These are phyloP conservation scores for Caloboletus firmus DNA, from an alignment of 1,284 basidiomycete species.

Conservation along the genomic window DNA sequence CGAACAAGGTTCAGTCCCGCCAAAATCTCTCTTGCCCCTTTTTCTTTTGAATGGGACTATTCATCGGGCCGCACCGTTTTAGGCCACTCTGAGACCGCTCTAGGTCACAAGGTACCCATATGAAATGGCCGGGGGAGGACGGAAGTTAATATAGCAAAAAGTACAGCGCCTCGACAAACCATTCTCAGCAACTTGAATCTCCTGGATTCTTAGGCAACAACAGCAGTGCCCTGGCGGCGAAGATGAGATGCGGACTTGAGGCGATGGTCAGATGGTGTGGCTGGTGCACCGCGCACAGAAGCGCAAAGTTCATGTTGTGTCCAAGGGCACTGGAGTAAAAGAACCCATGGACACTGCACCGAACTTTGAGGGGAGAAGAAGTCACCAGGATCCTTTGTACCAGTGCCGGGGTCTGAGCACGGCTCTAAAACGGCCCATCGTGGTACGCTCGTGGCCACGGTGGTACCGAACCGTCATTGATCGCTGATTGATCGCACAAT, in stretches of 20 bases:
- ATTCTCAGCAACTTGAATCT: background rate
- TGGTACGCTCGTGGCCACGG: conserved; percentile 17
- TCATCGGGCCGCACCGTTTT: conserved; percentile 2
- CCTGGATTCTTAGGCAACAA: conserved; percentile 5
- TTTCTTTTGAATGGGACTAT: background rate
- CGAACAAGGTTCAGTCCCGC: conserved; percentile 13
- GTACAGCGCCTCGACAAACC: background rate
- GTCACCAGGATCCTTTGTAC: background rate
- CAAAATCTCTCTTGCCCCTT: background rate
- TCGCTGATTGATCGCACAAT: conserved; percentile 17
- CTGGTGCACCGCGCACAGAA: conserved; percentile 9
- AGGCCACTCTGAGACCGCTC: conserved; percentile 4
- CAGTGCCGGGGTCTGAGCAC: conserved; percentile 12
- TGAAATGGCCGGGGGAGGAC: background rate
- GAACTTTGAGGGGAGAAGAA: conserved; percentile 14
- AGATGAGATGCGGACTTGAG: conserved; percentile 9
- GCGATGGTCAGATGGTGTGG: background rate
- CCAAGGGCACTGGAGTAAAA: conserved; percentile 2
- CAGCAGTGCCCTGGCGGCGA: conserved; percentile 14
- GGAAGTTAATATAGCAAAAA: background rate
- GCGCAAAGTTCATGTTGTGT: background rate
- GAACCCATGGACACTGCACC: conserved; percentile 19
- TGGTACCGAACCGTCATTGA: conserved; percentile 6
- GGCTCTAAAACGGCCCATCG: conserved; percentile 2
- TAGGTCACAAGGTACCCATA: background rate